Conservation (phyloP, 2,329 filamentous ascomycete species). For the Apiospora arundinis region DNA sequence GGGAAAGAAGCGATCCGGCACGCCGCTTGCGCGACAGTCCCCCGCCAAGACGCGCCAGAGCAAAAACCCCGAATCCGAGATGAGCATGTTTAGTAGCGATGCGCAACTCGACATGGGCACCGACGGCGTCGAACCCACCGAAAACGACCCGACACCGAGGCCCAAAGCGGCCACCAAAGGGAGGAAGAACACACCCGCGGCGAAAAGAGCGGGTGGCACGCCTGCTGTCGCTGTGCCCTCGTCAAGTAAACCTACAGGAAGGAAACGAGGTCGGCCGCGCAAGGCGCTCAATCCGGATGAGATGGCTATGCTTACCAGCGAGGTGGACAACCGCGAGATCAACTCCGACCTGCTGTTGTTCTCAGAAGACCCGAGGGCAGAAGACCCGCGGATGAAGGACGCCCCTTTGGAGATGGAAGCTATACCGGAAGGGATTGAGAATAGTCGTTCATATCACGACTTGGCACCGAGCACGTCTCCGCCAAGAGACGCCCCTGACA, state of each 20-base stretch:
- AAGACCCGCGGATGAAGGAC: constrained; percentile 4
- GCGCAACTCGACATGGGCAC: constrained; percentile 30
- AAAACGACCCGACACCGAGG: constrained; percentile 39
- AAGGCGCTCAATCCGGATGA: constrained; percentile 37
- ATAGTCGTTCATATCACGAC: neutral
- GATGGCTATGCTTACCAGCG: constrained; percentile 28
- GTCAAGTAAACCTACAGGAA: constrained; percentile 36
- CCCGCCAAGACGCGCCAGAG: constrained; percentile 40
- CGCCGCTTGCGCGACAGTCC: constrained; percentile 48
- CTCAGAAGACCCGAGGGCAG: neutral
- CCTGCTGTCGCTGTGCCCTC: constrained; percentile 33
- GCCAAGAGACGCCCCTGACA: neutral
- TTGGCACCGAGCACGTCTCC: constrained; percentile 2
- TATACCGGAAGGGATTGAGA: constrained; percentile 16
- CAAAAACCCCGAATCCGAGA: constrained; percentile 37
- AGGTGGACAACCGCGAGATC: constrained; percentile 24
- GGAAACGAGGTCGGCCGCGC: constrained; percentile 40
- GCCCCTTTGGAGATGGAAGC: constrained; percentile 19
- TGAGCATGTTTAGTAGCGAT: constrained; percentile 33
- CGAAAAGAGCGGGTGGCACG: constrained; percentile 28
- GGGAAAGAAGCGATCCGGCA: constrained; percentile 53
- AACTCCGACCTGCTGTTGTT: constrained; percentile 22
- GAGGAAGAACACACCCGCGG: constrained; percentile 36
- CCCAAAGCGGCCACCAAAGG: constrained; percentile 38
- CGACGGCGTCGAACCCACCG: constrained; percentile 26